Base-by-base conservation (phyloP, 306 rosid genomes). In the Begonia fuchsioides region DNA sequence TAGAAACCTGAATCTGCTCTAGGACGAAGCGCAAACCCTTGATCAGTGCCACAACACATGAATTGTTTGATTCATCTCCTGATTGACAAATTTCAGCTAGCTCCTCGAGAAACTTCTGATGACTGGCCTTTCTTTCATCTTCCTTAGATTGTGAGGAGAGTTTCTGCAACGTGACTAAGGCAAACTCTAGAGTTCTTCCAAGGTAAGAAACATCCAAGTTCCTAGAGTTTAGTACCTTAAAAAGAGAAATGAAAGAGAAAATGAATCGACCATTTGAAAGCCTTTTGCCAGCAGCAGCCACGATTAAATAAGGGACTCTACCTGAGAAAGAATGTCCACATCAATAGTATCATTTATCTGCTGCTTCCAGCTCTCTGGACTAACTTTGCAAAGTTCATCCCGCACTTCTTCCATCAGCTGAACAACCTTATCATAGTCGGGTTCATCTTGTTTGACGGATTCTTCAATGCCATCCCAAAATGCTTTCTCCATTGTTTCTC, bases 381-480 rank as follows among this genome's bases (percentile, higher is more conserved):
- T 85, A 68, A 90, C 76, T 66, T 69, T 71, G 60, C 87, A 84
- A 61, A 85, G 65, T 71, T 79, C 94, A 77, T 81, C 95, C 68
- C 83, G 80, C 50, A 85, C 83, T 77, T 90, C 98, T 63, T 56
- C 61, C 87, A 79, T 32, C 32, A 90, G 85, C 57, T 81, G 79
- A 65, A 85, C 57, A 20, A 90, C 59, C 59, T 53, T 63, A 26
- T 81, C 98, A 61, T 72, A 85, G 68, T 90, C 74, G 62, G 92
- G 85, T 26, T 65, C 70, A 9, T 75, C 85, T 54, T 64, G 70
- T 67, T 79, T 57, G 58, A 90, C 55, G 46, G 94, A 81, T 71
- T 84, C 98, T 71, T 76, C 60, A 60, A 85, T 59, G 57, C 77
- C 69, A 60, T 90, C 95, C 98, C 95, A 84, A 45, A 84, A 90